Conservation (phyloP, 116 monocot genomes). For the Papilionanthe hybrid region DNA sequence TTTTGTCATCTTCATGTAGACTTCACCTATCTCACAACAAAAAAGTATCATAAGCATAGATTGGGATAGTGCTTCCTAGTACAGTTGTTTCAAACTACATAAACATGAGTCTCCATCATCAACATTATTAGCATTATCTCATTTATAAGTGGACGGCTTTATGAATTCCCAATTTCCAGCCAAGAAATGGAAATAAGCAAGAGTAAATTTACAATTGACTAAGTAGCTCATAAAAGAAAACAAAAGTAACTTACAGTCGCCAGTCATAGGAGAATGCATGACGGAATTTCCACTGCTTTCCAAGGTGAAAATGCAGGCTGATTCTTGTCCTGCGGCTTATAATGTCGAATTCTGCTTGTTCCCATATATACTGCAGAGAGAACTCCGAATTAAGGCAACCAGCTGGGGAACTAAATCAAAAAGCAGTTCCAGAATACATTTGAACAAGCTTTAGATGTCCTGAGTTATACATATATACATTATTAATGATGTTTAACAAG, state of each 20-base stretch:
- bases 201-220: too few relatives aligned
- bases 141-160: too few relatives aligned
- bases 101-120: too few relatives aligned
- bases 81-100: too few relatives aligned
- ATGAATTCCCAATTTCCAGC: too few relatives aligned
- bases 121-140: too few relatives aligned
- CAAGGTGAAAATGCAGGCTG: slow-evolving; percentile 85
- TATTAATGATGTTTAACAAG: neutral
- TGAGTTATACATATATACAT: neutral
- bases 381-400: neutral
- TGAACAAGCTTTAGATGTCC: neutral
- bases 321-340: slow-evolving; percentile 74
- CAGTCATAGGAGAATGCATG: slow-evolving; percentile 96
- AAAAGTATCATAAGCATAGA: too few relatives aligned
- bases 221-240: too few relatives aligned
- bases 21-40: too few relatives aligned
- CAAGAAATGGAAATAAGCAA: too few relatives aligned
- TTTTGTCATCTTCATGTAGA: too few relatives aligned
- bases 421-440: neutral
- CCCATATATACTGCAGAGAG: slow-evolving; percentile 82
- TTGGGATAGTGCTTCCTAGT: too few relatives aligned
- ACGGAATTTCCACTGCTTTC: slow-evolving; percentile 53
- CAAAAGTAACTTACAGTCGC: slow-evolving; percentile 70
- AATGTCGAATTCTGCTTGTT: slow-evolving; percentile 89
- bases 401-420: neutral